Base-by-base conservation (phyloP, 2,329 filamentous ascomycete species). In the Lasiodiplodia hormozganensis region DNA sequence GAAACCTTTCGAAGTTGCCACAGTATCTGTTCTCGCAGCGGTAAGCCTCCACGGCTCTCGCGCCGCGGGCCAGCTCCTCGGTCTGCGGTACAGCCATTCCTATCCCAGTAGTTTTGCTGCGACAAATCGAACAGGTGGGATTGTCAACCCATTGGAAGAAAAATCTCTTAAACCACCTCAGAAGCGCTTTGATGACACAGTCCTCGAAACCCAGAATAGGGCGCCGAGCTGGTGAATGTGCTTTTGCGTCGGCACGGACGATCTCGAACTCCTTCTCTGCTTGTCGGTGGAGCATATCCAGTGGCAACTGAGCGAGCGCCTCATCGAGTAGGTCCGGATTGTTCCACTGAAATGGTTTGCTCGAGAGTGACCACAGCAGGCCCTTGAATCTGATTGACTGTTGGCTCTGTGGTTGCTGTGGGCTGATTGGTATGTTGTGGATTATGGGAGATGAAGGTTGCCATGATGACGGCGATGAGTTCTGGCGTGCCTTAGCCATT, bases 121-220 rank as follows among this genome's bases (percentile, higher is more conserved):
- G 84, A 80, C 96, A 99, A 67, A 88, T 85, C 8, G 91, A 87
- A 80, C 96, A 98, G 21, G 90, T 87, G 0, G 96, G 96, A 80
- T 97, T 97, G 83, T 97, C 97, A 74, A 98, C 93, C 90, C 94
- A 99, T 69, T 91, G 89, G 82, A 98, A 98, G 83, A 98, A 98
- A 6, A 91, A 91, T 71, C 91, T 87, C 83, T 95, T 96, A 83
- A 97, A 99, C 96, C 96, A 98, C 80, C 92, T 93, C 76, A 98
- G 84, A 71, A 98, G 85, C 69, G 95, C 93, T 73, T 92, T 88
- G 76, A 98, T 91, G 67, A 97, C 93, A 79, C 95, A 99, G 81
- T 99, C 96, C 80, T 98, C 95, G 77, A 97, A 97, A 68, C 94
- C 94, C 95, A 95, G 98, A 83, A 94, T 91, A 1, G 94, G 88